These are phyloP conservation scores for Lipomyces oligophaga DNA, from an alignment of 805 yeast species.

Conservation along the genomic window DNA sequence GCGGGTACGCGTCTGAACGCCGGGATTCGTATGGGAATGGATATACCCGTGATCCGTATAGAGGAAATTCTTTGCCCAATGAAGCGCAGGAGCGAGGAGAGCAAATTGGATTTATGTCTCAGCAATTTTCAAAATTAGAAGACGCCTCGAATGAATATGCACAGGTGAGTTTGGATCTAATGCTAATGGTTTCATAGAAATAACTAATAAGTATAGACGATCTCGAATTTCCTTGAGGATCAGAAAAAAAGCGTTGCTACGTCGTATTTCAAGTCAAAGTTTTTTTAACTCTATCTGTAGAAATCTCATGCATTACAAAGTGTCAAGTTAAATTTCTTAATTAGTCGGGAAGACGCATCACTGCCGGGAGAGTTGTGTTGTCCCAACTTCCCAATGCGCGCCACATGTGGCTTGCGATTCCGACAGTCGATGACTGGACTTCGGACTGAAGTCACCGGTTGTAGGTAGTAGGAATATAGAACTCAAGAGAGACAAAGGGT, in stretches of 20 bases:
- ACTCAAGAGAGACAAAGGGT: too few relatives aligned
- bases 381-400: too few relatives aligned
- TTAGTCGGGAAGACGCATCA: too few relatives aligned
- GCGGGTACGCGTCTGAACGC: not conserved
- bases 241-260: slow-evolving; percentile 18
- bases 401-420: too few relatives aligned
- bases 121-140: slow-evolving; percentile 21
- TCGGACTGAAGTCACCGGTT: too few relatives aligned
- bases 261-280: slow-evolving; percentile 21
- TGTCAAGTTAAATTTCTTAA: too few relatives aligned
- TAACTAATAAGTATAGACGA: slow-evolving; percentile 2
- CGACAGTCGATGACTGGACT: too few relatives aligned
- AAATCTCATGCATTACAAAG: too few relatives aligned
- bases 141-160: slow-evolving; percentile 26
- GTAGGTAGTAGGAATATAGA: too few relatives aligned
- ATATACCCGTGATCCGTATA: slow-evolving; percentile 4
- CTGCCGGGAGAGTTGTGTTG: too few relatives aligned
- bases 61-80: slow-evolving; percentile 11
- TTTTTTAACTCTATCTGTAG: too few relatives aligned
- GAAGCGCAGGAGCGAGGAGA: slow-evolving; percentile 25
- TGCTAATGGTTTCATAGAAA: not conserved
- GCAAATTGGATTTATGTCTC: slow-evolving; percentile 21
- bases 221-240: slow-evolving; percentile 20
- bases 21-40: not conserved
- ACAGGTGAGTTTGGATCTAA: slow-evolving; percentile 4